Conservation (phyloP, 352 stramenopile genomes). For the Phytophthora nicotianae region DNA sequence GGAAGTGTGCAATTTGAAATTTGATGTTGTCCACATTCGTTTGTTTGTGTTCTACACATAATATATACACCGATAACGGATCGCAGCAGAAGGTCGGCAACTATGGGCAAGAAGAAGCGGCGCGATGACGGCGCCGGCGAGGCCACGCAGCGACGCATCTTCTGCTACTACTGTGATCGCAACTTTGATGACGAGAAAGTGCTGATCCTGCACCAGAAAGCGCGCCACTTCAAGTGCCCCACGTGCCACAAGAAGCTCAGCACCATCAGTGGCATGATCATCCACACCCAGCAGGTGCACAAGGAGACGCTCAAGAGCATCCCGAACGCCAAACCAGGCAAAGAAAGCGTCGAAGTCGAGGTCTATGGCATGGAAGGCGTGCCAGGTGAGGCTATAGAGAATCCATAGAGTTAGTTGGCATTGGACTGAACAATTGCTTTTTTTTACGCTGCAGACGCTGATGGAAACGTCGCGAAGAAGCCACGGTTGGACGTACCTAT, state of each 20-base stretch:
- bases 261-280: slow-evolving; percentile 88
- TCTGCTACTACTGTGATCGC: slow-evolving; percentile 94
- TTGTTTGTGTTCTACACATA: slow-evolving; percentile 6
- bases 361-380: slow-evolving; percentile 92
- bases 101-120: slow-evolving; percentile 89
- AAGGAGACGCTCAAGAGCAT: slow-evolving; percentile 85
- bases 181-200: slow-evolving; percentile 93
- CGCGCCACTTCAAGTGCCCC: slow-evolving; percentile 92
- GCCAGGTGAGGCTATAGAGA: slow-evolving; percentile 41
- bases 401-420: too few species aligned
- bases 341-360: slow-evolving; percentile 82
- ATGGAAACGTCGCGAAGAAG: slow-evolving; percentile 46
- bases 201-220: slow-evolving; percentile 94
- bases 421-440: slow-evolving; percentile 7
- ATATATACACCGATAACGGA: slow-evolving; percentile 14
- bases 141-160: slow-evolving; percentile 68
- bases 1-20: slow-evolving; percentile 13
- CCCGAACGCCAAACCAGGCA: slow-evolving; percentile 85
- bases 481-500: slow-evolving; percentile 46
- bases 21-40: not conserved
- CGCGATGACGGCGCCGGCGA: slow-evolving; percentile 55
- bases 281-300: slow-evolving; percentile 90
- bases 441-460: slow-evolving; percentile 15
- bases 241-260: slow-evolving; percentile 93
- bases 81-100: slow-evolving; percentile 19